Base-by-base conservation (phyloP, 805 yeast genomes). In the Ogataea pilisensis region DNA sequence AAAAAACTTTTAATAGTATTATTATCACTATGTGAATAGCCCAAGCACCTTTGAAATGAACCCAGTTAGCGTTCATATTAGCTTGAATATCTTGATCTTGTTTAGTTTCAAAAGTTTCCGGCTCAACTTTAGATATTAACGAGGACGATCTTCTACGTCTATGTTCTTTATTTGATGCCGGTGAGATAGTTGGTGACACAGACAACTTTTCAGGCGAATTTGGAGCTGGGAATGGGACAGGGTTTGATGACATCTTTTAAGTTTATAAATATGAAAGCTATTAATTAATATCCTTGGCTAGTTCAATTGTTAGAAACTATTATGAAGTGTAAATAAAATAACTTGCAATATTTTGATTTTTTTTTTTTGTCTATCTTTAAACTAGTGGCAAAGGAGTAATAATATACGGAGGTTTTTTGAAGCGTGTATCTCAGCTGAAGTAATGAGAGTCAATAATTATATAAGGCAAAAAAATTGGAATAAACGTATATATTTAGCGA, bases 31-130 rank as follows among this genome's bases (percentile, higher is more conserved):
- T 71, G 64, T 91, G 99, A 42, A 91, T 83, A 22, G 82, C 70
- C 99, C 99, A 93, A 1, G 98, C 98, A 35, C 95, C 99, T 55
- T 91, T 89, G 55, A 80, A 84, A 60, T 90, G 86, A 25, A 93
- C 96, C 99, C 99, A 91, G 52, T 82, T 82, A 21, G 97, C 97
- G 61, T 93, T 93, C 65, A 89, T 73, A 57, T 93, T 93, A 22
- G 95, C 90, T 51, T 85, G 78, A 37, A 89, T 70, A 39, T 84
- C 82, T 65, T 91, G 98, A 61, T 91, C 99, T 55, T 83, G 87
- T 61, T 83, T 86, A 31, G 90, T 95, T 52, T 91, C 97, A 53
- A 86, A 76, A 14, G 89, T 82, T 60, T 93, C 99, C 14, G 95
- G 95, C 58, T 86, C 93, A 38, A 91, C 85, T 58, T 91, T 96